Evolutionary conservation across 202 grass and related monocot species (phyloP).

Genomic region (Thinopyrum obtusiflorum): DNA sequence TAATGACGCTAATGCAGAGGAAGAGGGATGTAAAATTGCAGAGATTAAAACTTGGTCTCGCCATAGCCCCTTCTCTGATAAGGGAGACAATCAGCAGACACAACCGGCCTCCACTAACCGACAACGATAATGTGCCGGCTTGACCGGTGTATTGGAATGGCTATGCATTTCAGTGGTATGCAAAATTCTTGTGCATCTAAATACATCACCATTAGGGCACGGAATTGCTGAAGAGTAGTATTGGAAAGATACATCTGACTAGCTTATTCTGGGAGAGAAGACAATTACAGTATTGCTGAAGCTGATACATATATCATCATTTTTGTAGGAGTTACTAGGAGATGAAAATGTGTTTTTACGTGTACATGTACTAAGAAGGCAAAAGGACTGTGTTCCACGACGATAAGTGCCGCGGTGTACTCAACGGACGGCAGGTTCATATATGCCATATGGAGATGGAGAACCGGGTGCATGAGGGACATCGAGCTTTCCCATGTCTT

Average conservation of each 20-base stretch:
- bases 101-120: background rate
- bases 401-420: too few species aligned
- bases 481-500: too few species aligned
- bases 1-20: background rate
- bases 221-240: background rate
- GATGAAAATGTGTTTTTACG: too few species aligned
- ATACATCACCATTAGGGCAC: background rate
- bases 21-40: conserved; percentile 53
- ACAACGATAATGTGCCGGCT: conserved; percentile 64
- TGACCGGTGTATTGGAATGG: conserved; percentile 66
- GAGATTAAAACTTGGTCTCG: conserved; percentile 48
- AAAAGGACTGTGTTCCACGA: too few species aligned
- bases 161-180: conserved; percentile 68
- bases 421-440: too few species aligned
- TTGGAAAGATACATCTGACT: background rate
- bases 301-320: too few species aligned
- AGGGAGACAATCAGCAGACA: conserved; percentile 32
- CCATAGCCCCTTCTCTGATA: conserved; percentile 57
- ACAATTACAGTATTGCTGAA: too few species aligned
- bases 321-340: too few species aligned
- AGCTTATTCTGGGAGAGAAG: too few species aligned
- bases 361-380: too few species aligned
- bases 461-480: too few species aligned
- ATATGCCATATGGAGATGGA: too few species aligned
- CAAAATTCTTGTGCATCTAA: background rate